Conservation (phyloP, 352 stramenopile genomes). For the Phytophthora idaei region DNA sequence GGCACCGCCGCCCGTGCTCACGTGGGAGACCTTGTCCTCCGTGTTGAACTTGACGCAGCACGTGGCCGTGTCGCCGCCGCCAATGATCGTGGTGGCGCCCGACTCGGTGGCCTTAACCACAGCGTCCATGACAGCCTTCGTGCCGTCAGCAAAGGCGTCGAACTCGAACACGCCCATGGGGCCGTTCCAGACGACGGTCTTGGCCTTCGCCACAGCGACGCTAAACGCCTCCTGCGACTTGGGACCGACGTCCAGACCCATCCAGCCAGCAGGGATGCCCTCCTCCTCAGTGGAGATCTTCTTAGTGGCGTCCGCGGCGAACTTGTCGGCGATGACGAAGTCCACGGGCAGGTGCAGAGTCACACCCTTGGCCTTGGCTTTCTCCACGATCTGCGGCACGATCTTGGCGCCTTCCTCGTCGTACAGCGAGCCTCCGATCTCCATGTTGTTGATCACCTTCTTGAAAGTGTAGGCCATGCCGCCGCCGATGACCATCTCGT, state of each 20-base stretch:
- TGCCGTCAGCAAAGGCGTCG: conserved; percentile 95
- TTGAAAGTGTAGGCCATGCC: conserved; percentile 99
- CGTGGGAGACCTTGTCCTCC: conserved; percentile 91
- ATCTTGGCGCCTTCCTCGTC: conserved; percentile 89
- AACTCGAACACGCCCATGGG: conserved; percentile 99
- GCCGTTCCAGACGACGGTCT: conserved; percentile 99
- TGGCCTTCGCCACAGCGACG: conserved; percentile 78
- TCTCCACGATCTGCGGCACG: conserved; percentile 94
- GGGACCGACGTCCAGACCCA: conserved; percentile 98
- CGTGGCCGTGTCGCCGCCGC: conserved; percentile 96
- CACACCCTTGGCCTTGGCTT: conserved; percentile 97
- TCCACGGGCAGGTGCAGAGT: conserved; percentile 97
- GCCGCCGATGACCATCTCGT: conserved; percentile 98
- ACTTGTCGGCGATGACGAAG: conserved; percentile 98
- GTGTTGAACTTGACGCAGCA: conserved; percentile 90
- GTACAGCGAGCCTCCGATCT: conserved; percentile 95
- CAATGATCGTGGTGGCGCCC: conserved; percentile 98
- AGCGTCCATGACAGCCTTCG: conserved; percentile 95
- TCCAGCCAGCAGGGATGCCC: conserved; percentile 96
- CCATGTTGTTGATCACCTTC: conserved; percentile 96
- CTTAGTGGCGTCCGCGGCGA: conserved; percentile 93
- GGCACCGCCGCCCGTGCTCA: conserved; percentile 95
- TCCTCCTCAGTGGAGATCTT: conserved; percentile 91
- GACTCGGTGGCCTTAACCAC: conserved; percentile 94
- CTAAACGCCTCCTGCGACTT: conserved; percentile 90